Evolutionary conservation across 2,329 filamentous ascomycete genomes (phyloP), one percentile per base, ranked within the genome.

Genomic region (Curvularia hawaiiensis): DNA sequence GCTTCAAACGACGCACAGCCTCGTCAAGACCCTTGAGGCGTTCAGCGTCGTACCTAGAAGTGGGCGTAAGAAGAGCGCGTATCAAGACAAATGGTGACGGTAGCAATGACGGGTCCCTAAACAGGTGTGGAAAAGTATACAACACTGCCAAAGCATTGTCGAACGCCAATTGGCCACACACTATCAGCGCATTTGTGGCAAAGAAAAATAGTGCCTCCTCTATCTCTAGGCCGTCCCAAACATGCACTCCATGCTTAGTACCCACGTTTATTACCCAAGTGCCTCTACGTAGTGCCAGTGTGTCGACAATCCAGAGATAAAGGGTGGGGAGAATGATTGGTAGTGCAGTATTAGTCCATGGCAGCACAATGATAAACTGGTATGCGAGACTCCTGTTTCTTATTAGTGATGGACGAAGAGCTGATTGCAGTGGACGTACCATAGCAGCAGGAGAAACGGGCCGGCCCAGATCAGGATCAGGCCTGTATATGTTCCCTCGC

Each of bases 151-250:
- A 68, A 4, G 86, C 86, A 67, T 90, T 85, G 72, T 92, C 90
- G 62, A 90, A 88, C 0, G 88, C 86, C 1, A 87, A 78, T 24
- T 89, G 77, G 1, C 89, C 89, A 68, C 88, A 87, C 0, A 91
- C 87, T 54, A 92, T 86, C 20, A 92, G 75, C 0, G 78, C 79
- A 69, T 92, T 92, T 2, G 88, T 91, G 4, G 84, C 75, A 4
- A 91, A 77, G 73, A 92, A 92, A 78, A 92, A 92, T 8, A 89
- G 64, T 0, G 88, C 89, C 71, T 92, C 90, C 75, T 92, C 90
- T 20, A 91, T 80, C 50, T 92, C 90, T 30, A 92, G 74, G 7
- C 83, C 83, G 2, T 84, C 82, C 83, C 87, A 91, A 0, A 91
- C 62, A 47, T 86, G 80, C 39, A 84, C 68, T 0, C 83, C 85